Evolutionary conservation across 257 asterid species (phyloP).

Genomic region (Solanum chaucha): DNA sequence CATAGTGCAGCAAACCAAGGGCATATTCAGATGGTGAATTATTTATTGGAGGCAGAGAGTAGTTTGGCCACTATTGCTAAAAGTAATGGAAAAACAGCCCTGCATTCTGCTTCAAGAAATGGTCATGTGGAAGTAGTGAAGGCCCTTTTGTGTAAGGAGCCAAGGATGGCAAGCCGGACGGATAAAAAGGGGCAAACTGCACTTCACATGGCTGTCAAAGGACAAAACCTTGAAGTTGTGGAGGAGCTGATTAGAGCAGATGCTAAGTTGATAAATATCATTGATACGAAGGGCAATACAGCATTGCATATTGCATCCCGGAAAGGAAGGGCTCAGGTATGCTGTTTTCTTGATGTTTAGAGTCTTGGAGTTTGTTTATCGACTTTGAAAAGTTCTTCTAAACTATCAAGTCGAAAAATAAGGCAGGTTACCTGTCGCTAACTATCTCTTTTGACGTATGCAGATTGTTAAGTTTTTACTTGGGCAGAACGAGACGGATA

Average conservation of each 20-base stretch:
- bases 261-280: conserved; percentile 18
- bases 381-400: neutral
- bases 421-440: neutral
- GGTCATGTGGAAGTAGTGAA: conserved; percentile 32
- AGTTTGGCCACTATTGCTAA: conserved; percentile 28
- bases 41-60: conserved; percentile 21
- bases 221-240: conserved; percentile 36
- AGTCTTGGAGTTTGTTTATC: neutral
- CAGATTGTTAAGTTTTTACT: conserved; percentile 34
- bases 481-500: conserved; percentile 18
- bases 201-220: conserved; percentile 48
- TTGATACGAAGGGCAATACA: conserved; percentile 34
- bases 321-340: conserved; percentile 35
- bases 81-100: conserved; percentile 40
- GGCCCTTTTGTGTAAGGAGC: conserved; percentile 30
- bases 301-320: conserved; percentile 36
- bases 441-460: neutral
- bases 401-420: neutral
- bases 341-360: neutral
- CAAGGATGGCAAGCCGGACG: conserved; percentile 8
- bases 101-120: conserved; percentile 45
- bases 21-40: conserved; percentile 29
- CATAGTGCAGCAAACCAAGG: conserved; percentile 41
- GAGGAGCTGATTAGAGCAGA: conserved; percentile 22
- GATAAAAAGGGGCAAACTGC: conserved; percentile 49